phyloP scores from a whole-genome alignment of 345 rosid species.

The Murraya paniculata region DNA sequence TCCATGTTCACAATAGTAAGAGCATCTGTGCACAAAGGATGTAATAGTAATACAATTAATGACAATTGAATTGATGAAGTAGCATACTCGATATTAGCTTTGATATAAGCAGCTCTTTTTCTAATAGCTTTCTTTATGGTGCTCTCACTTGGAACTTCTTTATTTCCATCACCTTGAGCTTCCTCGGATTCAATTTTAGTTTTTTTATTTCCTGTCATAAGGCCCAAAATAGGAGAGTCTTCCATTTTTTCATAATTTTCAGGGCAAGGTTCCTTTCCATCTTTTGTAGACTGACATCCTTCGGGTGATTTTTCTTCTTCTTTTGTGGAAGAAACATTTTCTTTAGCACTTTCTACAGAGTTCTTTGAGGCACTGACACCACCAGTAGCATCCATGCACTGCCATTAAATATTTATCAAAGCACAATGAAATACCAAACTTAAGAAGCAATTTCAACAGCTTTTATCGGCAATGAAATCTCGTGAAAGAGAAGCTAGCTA shows the following conservation, averaged over 20 bases:
- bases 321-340: slow-evolving; percentile 27
- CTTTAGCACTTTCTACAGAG: slow-evolving; percentile 36
- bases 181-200: slow-evolving; percentile 34
- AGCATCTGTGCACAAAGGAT: not conserved
- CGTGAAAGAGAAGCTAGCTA: not conserved
- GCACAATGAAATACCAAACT: not conserved
- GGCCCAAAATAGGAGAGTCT: slow-evolving; percentile 77
- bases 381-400: slow-evolving; percentile 52
- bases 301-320: slow-evolving; percentile 38
- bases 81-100: slow-evolving; percentile 72
- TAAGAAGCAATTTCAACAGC: not conserved
- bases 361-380: slow-evolving; percentile 43
- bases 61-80: slow-evolving; percentile 10
- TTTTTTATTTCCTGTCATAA: slow-evolving; percentile 39
- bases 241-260: slow-evolving; percentile 63
- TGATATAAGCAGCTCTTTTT: slow-evolving; percentile 58
- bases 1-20: not conserved
- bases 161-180: slow-evolving; percentile 29
- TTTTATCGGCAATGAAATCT: slow-evolving; percentile 9
- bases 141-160: slow-evolving; percentile 45
- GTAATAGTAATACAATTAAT: not conserved
- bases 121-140: slow-evolving; percentile 52
- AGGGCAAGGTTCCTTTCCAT: slow-evolving; percentile 34
- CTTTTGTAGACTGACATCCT: slow-evolving; percentile 36
- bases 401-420: slow-evolving; percentile 18